A percentile compares a stretch with the other conserved stretches of the same genome.
These are phyloP conservation scores for Leishmania turanica DNA, from an alignment of 208 protist species.

Conservation along the genomic window DNA sequence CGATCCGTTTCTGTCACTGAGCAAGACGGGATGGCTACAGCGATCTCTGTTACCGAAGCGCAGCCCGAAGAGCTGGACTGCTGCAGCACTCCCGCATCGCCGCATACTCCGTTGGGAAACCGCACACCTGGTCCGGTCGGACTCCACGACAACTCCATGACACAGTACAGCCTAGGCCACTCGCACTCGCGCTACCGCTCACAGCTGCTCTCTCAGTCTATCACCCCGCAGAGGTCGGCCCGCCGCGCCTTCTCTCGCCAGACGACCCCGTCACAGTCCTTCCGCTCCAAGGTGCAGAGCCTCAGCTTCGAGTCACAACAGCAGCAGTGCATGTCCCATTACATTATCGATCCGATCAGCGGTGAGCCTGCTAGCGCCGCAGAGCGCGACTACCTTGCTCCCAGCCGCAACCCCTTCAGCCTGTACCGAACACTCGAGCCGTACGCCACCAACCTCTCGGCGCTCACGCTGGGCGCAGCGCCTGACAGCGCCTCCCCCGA, in stretches of 20 bases:
- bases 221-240: conserved; percentile 56
- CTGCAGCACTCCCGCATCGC: conserved; percentile 18
- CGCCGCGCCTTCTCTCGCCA: conserved; percentile 26
- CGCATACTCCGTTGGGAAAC: conserved; percentile 42
- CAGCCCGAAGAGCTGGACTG: neutral
- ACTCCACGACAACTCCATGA: conserved; percentile 12
- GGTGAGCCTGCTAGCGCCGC: conserved; percentile 1
- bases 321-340: neutral
- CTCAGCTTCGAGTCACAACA: conserved; percentile 34
- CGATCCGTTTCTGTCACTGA: conserved; percentile 3
- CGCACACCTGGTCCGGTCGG: conserved; percentile 15
- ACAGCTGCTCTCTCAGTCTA: conserved; percentile 26
- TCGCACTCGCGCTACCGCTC: conserved; percentile 17
- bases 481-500: neutral
- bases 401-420: conserved; percentile 70
- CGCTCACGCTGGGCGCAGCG: neutral
- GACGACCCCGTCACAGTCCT: conserved; percentile 31
- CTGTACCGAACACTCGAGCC: conserved; percentile 29
- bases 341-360: neutral
- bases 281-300: conserved; percentile 32
- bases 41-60: neutral
- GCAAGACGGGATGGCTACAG: neutral
- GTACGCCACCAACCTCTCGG: conserved; percentile 5
- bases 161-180: conserved; percentile 15
- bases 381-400: conserved; percentile 51